Evolutionary conservation across 2,329 filamentous ascomycete genomes (phyloP), one percentile per base, ranked within the genome.

Genomic region (Trichoderma semiorbis): DNA sequence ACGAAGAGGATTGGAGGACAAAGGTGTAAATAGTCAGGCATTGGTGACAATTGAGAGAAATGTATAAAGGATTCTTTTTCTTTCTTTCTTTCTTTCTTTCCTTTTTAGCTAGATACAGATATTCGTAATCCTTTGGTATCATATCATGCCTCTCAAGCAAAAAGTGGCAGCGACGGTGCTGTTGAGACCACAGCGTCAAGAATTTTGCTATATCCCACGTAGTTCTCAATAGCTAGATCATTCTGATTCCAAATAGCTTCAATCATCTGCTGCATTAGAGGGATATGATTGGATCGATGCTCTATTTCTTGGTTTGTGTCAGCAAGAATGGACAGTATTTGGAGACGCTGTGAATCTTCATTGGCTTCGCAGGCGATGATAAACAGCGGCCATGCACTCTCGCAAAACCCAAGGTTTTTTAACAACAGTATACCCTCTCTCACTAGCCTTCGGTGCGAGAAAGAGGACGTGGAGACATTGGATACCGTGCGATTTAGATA

Each of bases 221-320:
- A 7, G 47, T 32, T 65, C 7, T 70, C 71, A 28, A 69, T 39
- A 24, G 63, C 39, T 12, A 72, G 71, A 65, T 72, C 71, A 18
- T 72, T 70, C n/a, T 72, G 71, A 30, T 70, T 72, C 71, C 71
- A 72, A 26, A 70, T 21, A 3, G 71, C 67, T 26, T 62, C 60
- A 14, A 70, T 28, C 57, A 72, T 65, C 7, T 62, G 53, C 47
- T 69, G 71, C 14, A 72, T 65, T 11, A 72, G 26, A 14, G 24
- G 18, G 18, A 70, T 26, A n/a, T 70, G 58, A 28, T 63, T 64
- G n/a, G 66, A 69, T 24, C 67, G 67, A 32, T 70, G 57, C 10
- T 43, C 30, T 26, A 55, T 26, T 43, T 70, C 67, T 43, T 55
- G 67, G 11, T 57, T 32, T 10, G 67, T 70, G 21, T 72, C n/a